Evolutionary conservation across 208 protist species (phyloP), one percentile per base, ranked within the genome.

Genomic region (Trypanosoma cruzi): DNA sequence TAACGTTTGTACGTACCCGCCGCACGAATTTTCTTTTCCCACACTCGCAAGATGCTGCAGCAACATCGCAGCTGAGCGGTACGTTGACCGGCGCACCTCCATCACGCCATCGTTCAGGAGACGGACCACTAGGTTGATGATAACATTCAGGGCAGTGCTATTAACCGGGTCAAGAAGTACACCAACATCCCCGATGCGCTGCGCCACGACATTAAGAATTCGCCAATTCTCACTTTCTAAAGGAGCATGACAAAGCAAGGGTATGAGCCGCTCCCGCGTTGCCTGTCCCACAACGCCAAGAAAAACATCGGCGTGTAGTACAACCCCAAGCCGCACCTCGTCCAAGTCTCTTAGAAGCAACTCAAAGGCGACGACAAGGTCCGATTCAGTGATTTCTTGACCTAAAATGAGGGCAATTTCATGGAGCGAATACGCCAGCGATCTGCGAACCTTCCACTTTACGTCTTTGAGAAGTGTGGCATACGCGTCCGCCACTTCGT

Each of bases 371-470:
- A 81, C 81, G 22, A 96, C 86, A 14, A 99, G 82, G 28, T 76
- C 73, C 44, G 81, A 53, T 68, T 98, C 94, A 2, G 93, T 91
- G 24, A 98, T 70, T 57, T 95, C 89, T 37, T 79, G 80, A 31
- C 95, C 95, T 28, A 99, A 75, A 56, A 99, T 87, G 42, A 68
- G 55, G 7, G 97, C 97, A 49, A 99, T 71, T 76, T 98, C 96
- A 80, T 98, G 98, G 31, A 99, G 80, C 42, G 93, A 97, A 79
- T 94, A 93, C 8, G 97, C 92, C 28, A 99, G 85, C 36, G 94
- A 95, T 75, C 93, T 94, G 72, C 97, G 86, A 53, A 99, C 98
- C 79, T 98, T 98, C 93, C 93, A 98, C 85, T 99, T 88, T 7
- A 94, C 80, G 74, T 98, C 96, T 79, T 96, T 97, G 48, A 98